Base-by-base conservation (phyloP, 164 flowering plant species). In the Vitis amurensis region DNA sequence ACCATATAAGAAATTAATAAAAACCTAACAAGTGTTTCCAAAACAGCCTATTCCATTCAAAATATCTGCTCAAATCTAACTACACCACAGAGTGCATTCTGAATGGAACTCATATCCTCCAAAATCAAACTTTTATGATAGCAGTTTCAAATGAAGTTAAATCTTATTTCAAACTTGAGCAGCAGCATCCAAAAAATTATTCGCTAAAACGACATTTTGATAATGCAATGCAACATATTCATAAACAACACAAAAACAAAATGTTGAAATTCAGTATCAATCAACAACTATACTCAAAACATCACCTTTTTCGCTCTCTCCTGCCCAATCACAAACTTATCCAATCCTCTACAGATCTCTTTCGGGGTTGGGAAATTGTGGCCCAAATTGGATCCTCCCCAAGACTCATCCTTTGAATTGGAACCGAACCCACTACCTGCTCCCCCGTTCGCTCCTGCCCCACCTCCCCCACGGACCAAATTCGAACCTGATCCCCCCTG, bases 271-370 rank as follows among this genome's bases (percentile, higher is more conserved):
- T 37, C 4, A 37, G 44, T 37, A 37, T 3, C 44, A 37, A 37
- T 9, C 48, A 47, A 27, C 15, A 19, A 47, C 4, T 15, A 9
- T 8, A 62, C 64, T 17, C 11, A 57, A 51, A 48, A 67, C 14
- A n/a, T 59, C 62, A 94, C 99, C 97, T 94, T 94, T 77, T 94
- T 94, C 11, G 99, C 98, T 51, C 83, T 83, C 71, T 89, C 90
- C 75, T 94, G 99, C 10, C 99, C 99, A 78, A 94, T 87, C 1
- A 94, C 99, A 83, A 88, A 92, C 85, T 90, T 90, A 69, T 94
- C 96, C 61, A 94, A 88, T 62, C 94, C 96, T 80, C 79, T 89
- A 74, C 94, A 86, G 12, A 94, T 91, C 81, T 94, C 97, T 73
- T 92, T 94, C 1, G 98, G 99, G 0, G 99, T 89, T 1, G 99